Conservation (phyloP, 2,329 filamentous ascomycete genomes). For the Ascochyta clinopodiicola region DNA sequence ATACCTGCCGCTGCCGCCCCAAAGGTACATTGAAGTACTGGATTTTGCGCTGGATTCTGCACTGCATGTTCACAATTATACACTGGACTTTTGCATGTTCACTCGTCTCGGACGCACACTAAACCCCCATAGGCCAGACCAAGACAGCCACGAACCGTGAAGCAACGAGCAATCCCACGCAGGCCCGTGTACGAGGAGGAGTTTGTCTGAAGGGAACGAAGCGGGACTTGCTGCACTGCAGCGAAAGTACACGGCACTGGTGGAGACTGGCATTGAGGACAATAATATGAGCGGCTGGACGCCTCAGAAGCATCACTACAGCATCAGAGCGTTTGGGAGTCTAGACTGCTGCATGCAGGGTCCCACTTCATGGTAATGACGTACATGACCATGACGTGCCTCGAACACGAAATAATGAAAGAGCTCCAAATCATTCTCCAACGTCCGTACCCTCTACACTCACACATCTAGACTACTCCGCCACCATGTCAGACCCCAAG, state of each 20-base stretch:
- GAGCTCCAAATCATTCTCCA: neutral
- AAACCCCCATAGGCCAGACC: neutral
- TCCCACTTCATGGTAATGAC: conserved; percentile 12
- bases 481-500: conserved; percentile 22
- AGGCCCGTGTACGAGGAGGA: neutral
- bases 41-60: conserved; percentile 4
- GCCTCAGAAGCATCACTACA: neutral
- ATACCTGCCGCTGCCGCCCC: conserved; percentile 11
- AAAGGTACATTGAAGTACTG: conserved; percentile 30
- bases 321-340: neutral
- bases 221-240: neutral
- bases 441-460: neutral
- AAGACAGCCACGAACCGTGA: neutral
- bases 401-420: conserved; percentile 7
- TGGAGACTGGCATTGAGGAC: neutral
- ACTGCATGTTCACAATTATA: neutral
- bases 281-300: neutral
- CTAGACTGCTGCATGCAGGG: conserved; percentile 8
- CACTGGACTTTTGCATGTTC: neutral
- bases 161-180: neutral
- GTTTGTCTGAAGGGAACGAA: neutral
- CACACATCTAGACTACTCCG: neutral
- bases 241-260: neutral
- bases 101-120: neutral
- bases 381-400: conserved; percentile 16